Evolutionary conservation across 306 rosid species (phyloP), one percentile per base, ranked within the genome.

Genomic region (Begonia fuchsioides): DNA sequence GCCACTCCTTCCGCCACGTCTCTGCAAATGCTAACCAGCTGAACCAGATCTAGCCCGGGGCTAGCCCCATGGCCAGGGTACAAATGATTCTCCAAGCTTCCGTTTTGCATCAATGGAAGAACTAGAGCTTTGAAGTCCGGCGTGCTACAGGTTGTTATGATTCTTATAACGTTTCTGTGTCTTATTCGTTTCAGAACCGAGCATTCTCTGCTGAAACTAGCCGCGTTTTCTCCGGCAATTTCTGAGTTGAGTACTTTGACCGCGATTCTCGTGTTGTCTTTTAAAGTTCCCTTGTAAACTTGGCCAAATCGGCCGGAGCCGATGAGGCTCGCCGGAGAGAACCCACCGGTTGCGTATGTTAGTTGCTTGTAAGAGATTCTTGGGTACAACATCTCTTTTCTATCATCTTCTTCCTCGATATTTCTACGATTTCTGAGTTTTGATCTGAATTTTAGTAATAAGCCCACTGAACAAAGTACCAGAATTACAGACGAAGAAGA

Each of bases 1-100:
- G 92, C 77, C 72, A 90, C 56, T 43, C 85, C 97, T 58, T 90
- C 95, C 11, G 95, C 95, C 6, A 90, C 92, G 59, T 90, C 95
- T 41, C 76, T 70, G 58, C 95, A 81, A 19, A 90, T 84, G 62
- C 63, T 76, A 63, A 90, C 85, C 15, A 84, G 3, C 62, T 81
- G 94, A 56, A 67, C 58, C 72, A 81, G 66, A 69, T 77, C 55
- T 60, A 88, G 59, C 32, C 0, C 1, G 35, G 5, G 35, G 35
- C 58, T 67, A 48, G 58, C 50, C 44, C 69, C 82, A 11, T 76
- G 62, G 61, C 68, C 76, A 45, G 79, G 79, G 61, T 90, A 84
- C 3, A 84, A 66, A 54, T 81, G 86, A 53, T 66, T 85, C 63
- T 90, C 97, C 38, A 90, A 72, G 73, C 94, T 90, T 41, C 95